Base-by-base conservation (phyloP, 2,329 filamentous ascomycete species). In the Aspergillus glaucus region DNA sequence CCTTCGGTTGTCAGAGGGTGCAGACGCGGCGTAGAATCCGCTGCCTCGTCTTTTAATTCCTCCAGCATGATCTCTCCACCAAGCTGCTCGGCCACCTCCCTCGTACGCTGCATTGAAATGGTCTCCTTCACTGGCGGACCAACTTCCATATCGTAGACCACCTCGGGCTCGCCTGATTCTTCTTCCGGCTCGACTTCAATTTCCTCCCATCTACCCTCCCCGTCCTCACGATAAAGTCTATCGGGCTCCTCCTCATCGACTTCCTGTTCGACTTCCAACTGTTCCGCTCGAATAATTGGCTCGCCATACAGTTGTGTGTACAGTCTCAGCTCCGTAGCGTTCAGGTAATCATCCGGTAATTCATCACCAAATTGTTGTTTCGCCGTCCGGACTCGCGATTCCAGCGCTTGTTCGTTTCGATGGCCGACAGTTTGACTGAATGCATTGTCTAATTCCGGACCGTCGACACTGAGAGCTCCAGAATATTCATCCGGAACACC, bases 221-320 rank as follows among this genome's bases (percentile, higher is more conserved):
- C 66, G 50, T 72, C 63, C 47, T 67, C 63, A 43, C 67, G 67
- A 43, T 68, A 66, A 15, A 74, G 54, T 43, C 57, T 56, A 50
- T 68, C 61, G 9, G 55, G 41, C n/a, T 66, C 56, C 32, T 65
- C 60, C 7, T 68, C 61, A 7, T 55, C 59, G 28, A 66, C 62
- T 12, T 58, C 63, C 14, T 62, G 57, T 9, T 64, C 55, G 2
- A 60, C 44, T 6, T 64, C 59, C 36, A 67, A 52, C 4, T 60
- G 56, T 37, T 55, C 62, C 44, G 67, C 48, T 9, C 44, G 49
- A 7, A 62, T 45, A 1, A 87, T 64, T 2, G 90, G 88, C 30
- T 84, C 76, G 1, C 91, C 92, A 65, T 93, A 96, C 14, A 95
- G 71, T 54, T 89, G 78, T 62, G 86, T 82, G 67, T 95, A 95